A percentile compares a stretch with the other conserved stretches of the same genome.
Conservation (phyloP, 2,329 filamentous ascomycete genomes). For the Microsporum canis region DNA sequence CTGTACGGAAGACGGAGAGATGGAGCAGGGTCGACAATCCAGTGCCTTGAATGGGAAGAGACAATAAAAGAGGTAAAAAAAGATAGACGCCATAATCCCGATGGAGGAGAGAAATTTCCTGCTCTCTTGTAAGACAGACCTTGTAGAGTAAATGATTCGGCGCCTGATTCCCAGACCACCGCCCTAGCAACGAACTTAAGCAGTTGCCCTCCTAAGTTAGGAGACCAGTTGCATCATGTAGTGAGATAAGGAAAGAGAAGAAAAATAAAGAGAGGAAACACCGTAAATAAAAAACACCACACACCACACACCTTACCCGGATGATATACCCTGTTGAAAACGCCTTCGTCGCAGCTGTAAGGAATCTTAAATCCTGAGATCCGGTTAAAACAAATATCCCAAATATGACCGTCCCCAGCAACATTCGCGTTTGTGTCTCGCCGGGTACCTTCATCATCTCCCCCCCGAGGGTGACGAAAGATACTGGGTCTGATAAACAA, state of each 20-base stretch:
- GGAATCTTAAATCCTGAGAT: background rate
- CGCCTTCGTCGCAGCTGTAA: background rate
- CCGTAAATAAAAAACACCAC: background rate
- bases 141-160: background rate
- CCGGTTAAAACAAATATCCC: background rate
- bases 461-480: background rate
- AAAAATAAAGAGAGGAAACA: background rate
- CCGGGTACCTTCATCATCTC: background rate
- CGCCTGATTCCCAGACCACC: background rate
- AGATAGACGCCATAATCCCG: background rate
- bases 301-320: background rate
- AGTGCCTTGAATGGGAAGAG: background rate
- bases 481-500: background rate
- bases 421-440: background rate
- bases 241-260: background rate
- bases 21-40: background rate
- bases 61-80: background rate
- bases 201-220: too few relatives aligned
- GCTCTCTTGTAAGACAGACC: background rate
- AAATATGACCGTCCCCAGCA: background rate
- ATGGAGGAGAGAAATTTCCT: background rate
- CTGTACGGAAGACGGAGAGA: background rate
- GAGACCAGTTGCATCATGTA: background rate
- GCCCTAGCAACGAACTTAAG: background rate
- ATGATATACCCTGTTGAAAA: background rate